Base-by-base conservation (phyloP, 1,139 yeast species). In the Taiozyma sp. region DNA sequence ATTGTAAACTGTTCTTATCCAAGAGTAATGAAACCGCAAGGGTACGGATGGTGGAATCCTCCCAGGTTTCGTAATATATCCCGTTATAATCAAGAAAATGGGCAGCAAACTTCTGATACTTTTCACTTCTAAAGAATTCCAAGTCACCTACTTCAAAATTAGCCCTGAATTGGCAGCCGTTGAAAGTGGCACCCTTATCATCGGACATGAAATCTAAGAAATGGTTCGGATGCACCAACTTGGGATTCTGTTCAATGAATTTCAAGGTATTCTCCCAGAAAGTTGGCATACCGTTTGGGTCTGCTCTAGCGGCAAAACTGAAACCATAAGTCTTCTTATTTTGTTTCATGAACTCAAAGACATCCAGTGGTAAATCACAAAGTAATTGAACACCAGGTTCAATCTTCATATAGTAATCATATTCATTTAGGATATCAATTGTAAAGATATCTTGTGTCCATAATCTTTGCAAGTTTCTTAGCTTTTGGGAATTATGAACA, bases 381-480 rank as follows among this genome's bases (percentile, higher is more conserved):
- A 70, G 74, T 55, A 83, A 71, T 53, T 73, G 69, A 53, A 82
- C 78, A 50, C 80, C 84, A 2, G 90, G 88, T 63, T 85, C 90
- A 26, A 85, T 86, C 56, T 90, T 73, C 88, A 88, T 82, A 65
- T 81, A 84, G 70, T 81, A 84, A 55, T 80, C 80, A 63, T 81
- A 83, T 8, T 76, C 75, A 42, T 70, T 64, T 68, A 84, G 66
- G 46, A 80, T 65, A 42, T 76, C 77, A 58, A 82, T 78, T 53
- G 75, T 71, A 68, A 80, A 90, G 69, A 90, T 86, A 65, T 88
- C 87, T 1, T 95, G 95, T n/a, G 91, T 79, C 69, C 89, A 95
- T 65, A 78, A 89, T 63, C 97, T 80, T 67, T 97, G 88, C 91
- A 89, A 85, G 68, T 83, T 88, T 69, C 88, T 78, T 13, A 64